phyloP scores from a whole-genome alignment of 176 grass and related monocot genomes.

The Tillandsia fasciculata region DNA sequence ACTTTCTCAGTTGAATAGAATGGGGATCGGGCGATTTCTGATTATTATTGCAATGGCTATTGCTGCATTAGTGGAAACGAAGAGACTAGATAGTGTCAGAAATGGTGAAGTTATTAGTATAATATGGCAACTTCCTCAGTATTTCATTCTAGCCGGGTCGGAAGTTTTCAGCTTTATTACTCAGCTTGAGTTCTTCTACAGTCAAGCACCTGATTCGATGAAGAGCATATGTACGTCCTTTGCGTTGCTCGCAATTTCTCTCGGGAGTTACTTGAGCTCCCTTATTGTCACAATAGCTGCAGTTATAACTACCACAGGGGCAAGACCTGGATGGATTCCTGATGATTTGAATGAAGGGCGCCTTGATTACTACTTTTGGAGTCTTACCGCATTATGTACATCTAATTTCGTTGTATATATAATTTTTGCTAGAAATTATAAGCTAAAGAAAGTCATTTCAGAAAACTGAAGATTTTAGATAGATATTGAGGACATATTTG shows the following conservation, averaged over 20 bases:
- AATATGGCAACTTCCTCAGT: slow-evolving; percentile 61
- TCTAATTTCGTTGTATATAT: slow-evolving; percentile 58
- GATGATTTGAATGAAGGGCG: slow-evolving; percentile 67
- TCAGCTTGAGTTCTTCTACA: slow-evolving; percentile 80
- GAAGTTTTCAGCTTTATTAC: slow-evolving; percentile 64
- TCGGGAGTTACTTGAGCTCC: slow-evolving; percentile 72
- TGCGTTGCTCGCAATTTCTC: slow-evolving; percentile 52
- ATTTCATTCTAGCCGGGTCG: slow-evolving; percentile 43
- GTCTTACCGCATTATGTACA: slow-evolving; percentile 39
- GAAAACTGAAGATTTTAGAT: slow-evolving; percentile 6
- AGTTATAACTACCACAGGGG: slow-evolving; percentile 26
- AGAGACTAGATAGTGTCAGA: slow-evolving; percentile 22
- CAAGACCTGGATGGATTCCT: slow-evolving; percentile 55
- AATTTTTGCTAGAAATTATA: slow-evolving; percentile 53
- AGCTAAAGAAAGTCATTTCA: slow-evolving; percentile 37
- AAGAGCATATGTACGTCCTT: slow-evolving; percentile 78
- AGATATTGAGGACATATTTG: slow-evolving; percentile 8
- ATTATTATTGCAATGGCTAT: slow-evolving; percentile 37
- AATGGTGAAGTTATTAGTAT: slow-evolving; percentile 33
- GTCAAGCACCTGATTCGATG: slow-evolving; percentile 72
- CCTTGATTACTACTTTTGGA: slow-evolving; percentile 77
- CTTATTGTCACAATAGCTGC: slow-evolving; percentile 48
- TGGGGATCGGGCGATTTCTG: slow-evolving; percentile 73
- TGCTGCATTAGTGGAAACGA: slow-evolving; percentile 48
- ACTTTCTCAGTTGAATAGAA: slow-evolving; percentile 58